Base-by-base conservation (phyloP, 305 asterid genomes). In the Rubia occidens region DNA sequence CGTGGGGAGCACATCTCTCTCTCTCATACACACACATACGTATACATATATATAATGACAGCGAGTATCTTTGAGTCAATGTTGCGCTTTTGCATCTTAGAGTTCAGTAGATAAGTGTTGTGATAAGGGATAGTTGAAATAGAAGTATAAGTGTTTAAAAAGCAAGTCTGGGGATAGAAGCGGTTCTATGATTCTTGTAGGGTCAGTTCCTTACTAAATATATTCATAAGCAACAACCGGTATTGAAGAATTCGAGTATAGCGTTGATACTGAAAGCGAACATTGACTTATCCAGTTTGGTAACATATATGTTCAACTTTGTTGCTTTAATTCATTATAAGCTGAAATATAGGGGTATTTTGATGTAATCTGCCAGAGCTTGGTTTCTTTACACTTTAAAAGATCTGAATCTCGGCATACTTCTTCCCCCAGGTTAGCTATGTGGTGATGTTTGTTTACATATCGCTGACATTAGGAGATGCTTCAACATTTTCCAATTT, bases 381-480 rank as follows among this genome's bases (percentile, higher is more conserved):
- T 42, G 24, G 32, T 40, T 18, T 39, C 43, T 39, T n/a, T 39
- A 5, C 15, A 11, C 67, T 24, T 39, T 9, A 49, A 35, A n/a
- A 47, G 29, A 64, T 40, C 68, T 64, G 55, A 42, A 14, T 42
- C 68, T 40, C 3, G n/a, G 47, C 43, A 39, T 29, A 55, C 55
- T 35, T 42, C 62, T 42, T 44, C 20, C 68, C 79, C 71, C 98
- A 95, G 99, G 88, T 91, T 83, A 95, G 99, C 90, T 95, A 95
- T 86, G 94, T 95, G 66, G 99, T 95, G 68, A 95, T 95, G 99
- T 95, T 95, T 81, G 97, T 97, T 62, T 95, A 95, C 81, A 95
- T 95, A 84, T 95, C 99, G 14, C 80, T 95, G 88, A 88, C 98
- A 13, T 87, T 95, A 76, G 99, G 99, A 43, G 96, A 88, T 78